A percentile compares a stretch with the other conserved stretches of the same genome.
Evolutionary conservation across 2,329 filamentous ascomycete species (phyloP).

Genomic region (Sphaerulina populicola): DNA sequence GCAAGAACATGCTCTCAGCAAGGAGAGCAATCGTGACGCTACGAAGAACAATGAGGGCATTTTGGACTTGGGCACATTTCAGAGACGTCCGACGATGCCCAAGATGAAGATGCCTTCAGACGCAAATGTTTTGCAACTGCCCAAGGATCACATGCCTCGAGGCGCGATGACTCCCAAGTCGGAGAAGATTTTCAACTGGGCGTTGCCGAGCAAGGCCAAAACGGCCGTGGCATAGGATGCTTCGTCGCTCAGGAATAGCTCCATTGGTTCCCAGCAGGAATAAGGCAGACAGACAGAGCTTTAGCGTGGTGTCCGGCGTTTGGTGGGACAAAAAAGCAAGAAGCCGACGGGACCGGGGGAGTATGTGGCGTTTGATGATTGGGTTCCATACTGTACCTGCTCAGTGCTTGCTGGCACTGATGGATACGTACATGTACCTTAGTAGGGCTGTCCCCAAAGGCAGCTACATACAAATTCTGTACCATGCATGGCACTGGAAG

Average conservation of each 20-base stretch:
- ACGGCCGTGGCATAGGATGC: not conserved
- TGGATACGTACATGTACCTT: too few relatives aligned
- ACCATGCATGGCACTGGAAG: too few relatives aligned
- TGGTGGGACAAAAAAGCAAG: too few relatives aligned
- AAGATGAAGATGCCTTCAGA: not conserved
- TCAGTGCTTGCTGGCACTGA: too few relatives aligned
- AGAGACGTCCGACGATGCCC: not conserved
- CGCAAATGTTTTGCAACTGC: not conserved
- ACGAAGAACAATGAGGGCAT: not conserved
- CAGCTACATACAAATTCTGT: too few relatives aligned
- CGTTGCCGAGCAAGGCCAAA: constrained; percentile 2
- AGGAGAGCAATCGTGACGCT: constrained; percentile 4
- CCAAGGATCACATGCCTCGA: constrained; percentile 10
- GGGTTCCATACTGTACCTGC: too few relatives aligned
- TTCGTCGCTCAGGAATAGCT: not conserved
- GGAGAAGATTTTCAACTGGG: constrained; percentile 22
- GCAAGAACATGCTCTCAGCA: constrained; percentile 10
- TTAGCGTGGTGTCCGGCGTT: not conserved
- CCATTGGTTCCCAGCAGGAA: not conserved
- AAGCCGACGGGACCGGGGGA: too few relatives aligned
- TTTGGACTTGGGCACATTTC: not conserved
- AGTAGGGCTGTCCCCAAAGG: too few relatives aligned
- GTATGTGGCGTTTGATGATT: too few relatives aligned
- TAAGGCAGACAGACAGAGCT: not conserved
- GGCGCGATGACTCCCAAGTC: constrained; percentile 19